Evolutionary conservation across 192 early-diverging fungal genomes (phyloP).

Genomic region (Mortierella alpina): DNA sequence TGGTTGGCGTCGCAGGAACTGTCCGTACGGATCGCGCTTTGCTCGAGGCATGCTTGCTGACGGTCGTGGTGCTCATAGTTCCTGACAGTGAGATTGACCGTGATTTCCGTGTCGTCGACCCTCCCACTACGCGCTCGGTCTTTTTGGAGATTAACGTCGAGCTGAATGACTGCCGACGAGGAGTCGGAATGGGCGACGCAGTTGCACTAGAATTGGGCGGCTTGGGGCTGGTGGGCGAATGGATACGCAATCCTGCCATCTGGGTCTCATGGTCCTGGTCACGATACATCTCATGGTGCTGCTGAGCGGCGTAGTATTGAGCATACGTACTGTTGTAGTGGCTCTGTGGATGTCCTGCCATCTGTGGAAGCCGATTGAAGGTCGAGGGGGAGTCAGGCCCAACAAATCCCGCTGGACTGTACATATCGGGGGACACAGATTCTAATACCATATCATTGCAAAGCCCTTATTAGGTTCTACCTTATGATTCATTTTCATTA

Average conservation of each 20-base stretch:
- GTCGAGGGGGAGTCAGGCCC: slow-evolving; percentile 19
- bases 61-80: slow-evolving; percentile 22
- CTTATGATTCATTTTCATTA: slow-evolving; percentile 2
- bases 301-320: slow-evolving; percentile 20
- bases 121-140: slow-evolving; percentile 19
- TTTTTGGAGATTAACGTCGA: slow-evolving; percentile 23
- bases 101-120: slow-evolving; percentile 37
- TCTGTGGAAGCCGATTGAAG: slow-evolving; percentile 16
- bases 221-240: slow-evolving; percentile 40
- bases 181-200: slow-evolving; percentile 11
- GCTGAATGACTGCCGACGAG: slow-evolving; percentile 50
- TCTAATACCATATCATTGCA: background rate
- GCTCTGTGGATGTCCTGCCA: slow-evolving; percentile 15
- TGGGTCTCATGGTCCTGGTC: slow-evolving; percentile 50
- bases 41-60: slow-evolving; percentile 37
- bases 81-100: slow-evolving; percentile 44
- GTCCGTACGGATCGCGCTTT: slow-evolving; percentile 28
- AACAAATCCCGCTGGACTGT: slow-evolving; percentile 38
- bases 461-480: background rate
- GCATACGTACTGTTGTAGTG: slow-evolving; percentile 8
- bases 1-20: slow-evolving; percentile 27
- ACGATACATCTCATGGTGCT: slow-evolving; percentile 21
- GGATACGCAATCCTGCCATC: slow-evolving; percentile 45
- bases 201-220: slow-evolving; percentile 7
- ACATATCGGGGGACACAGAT: slow-evolving; percentile 44